Evolutionary conservation across 2,329 filamentous ascomycete genomes (phyloP).

Genomic region (Fusarium vanettenii): DNA sequence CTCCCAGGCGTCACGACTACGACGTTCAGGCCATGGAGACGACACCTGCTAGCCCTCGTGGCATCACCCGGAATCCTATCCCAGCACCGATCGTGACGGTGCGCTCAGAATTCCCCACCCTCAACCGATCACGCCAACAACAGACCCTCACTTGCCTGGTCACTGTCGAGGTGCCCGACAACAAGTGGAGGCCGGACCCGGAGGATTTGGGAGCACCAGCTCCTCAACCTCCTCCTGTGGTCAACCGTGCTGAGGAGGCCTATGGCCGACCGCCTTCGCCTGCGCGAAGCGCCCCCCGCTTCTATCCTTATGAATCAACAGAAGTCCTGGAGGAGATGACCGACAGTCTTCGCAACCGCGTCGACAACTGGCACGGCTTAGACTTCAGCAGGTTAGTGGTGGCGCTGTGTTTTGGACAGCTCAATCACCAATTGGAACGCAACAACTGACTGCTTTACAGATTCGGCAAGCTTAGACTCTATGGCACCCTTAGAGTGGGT

Average conservation of each 20-base stretch:
- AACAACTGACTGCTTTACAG: conserved; percentile 54
- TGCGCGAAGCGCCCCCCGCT: conserved; percentile 65
- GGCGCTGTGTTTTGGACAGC: not conserved
- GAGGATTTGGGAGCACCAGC: conserved; percentile 77
- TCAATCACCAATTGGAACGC: not conserved
- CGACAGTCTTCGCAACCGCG: conserved; percentile 84
- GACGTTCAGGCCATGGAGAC: conserved; percentile 97
- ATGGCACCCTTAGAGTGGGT: conserved; percentile 90
- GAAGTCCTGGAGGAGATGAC: conserved; percentile 87
- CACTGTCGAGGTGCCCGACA: conserved; percentile 92
- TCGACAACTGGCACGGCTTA: conserved; percentile 98
- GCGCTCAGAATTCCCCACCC: conserved; percentile 94
- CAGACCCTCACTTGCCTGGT: conserved; percentile 94
- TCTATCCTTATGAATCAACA: conserved; percentile 78
- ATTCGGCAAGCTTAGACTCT: conserved; percentile 91
- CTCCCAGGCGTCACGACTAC: conserved; percentile 86
- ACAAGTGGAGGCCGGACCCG: conserved; percentile 87
- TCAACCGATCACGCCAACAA: conserved; percentile 91
- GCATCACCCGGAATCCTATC: conserved; percentile 84
- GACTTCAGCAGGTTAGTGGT: conserved; percentile 80
- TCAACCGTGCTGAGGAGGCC: conserved; percentile 62
- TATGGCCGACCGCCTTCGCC: conserved; percentile 71
- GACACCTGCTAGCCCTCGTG: conserved; percentile 78
- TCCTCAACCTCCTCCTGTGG: conserved; percentile 54
- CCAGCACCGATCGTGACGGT: conserved; percentile 92